A percentile compares a stretch with the other conserved stretches of the same genome.
phyloP scores from a whole-genome alignment of 176 grass and related monocot genomes.

The Aegilops tauschii region DNA sequence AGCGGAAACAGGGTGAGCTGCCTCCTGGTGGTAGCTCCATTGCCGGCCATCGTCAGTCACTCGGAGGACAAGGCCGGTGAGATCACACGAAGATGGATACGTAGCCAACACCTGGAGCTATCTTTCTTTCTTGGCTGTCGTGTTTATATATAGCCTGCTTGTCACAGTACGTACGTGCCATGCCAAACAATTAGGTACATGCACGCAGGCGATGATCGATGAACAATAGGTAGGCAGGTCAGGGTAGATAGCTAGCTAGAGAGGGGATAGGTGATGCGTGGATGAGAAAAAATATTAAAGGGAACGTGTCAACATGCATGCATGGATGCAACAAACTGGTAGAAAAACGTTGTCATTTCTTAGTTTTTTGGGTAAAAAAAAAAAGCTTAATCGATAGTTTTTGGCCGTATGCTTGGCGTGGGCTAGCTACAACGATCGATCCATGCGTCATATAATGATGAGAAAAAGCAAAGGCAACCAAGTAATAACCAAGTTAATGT shows the following conservation, averaged over 20 bases:
- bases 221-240: neutral
- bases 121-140: neutral
- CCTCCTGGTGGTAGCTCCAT: neutral
- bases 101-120: neutral
- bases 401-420: neutral
- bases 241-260: neutral
- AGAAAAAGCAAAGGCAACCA: neutral
- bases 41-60: neutral
- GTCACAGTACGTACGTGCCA: neutral
- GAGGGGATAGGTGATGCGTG: neutral
- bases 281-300: neutral
- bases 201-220: neutral
- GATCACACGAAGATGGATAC: neutral
- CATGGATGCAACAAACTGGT: too few species aligned
- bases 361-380: too few species aligned
- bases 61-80: neutral
- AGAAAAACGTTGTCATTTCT: too few species aligned
- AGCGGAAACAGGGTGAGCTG: neutral
- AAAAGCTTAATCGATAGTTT: too few species aligned
- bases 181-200: neutral
- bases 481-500: neutral
- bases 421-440: neutral
- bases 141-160: neutral
- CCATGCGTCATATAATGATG: neutral
- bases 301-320: too few species aligned